Percentiles rank a stretch among this genome's conserved stretches.
Evolutionary conservation across 2,329 filamentous ascomycete genomes (phyloP).

Genomic region (Fusarium sacchari): DNA sequence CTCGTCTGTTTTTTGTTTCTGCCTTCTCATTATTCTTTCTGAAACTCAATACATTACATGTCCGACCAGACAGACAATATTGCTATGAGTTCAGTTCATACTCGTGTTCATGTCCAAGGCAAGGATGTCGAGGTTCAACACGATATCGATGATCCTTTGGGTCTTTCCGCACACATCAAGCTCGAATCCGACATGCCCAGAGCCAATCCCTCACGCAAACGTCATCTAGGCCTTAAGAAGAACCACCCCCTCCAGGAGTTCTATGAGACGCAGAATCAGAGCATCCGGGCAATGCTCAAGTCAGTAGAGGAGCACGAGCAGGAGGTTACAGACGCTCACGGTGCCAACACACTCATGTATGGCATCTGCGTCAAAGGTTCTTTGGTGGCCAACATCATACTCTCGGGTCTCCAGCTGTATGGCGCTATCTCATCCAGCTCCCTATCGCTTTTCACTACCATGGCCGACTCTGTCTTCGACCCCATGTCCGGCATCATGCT

Average conservation of each 20-base stretch:
- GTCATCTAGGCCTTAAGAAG: conserved; percentile 57
- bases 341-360: conserved; percentile 81
- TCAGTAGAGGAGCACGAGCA: conserved; percentile 92
- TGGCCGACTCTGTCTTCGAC: conserved; percentile 95
- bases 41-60: conserved; percentile 1
- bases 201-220: conserved; percentile 82
- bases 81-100: conserved; percentile 77
- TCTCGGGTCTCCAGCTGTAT: conserved; percentile 87
- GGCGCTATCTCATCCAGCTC: conserved; percentile 87
- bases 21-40: not conserved
- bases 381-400: conserved; percentile 81
- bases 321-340: conserved; percentile 81
- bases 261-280: conserved; percentile 92
- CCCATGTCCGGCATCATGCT: conserved; percentile 88
- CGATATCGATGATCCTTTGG: not conserved
- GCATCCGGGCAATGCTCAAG: conserved; percentile 90
- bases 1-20: not conserved
- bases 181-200: conserved; percentile 62
- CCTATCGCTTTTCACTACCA: conserved; percentile 94
- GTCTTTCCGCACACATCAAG: not conserved
- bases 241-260: conserved; percentile 76
- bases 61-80: conserved; percentile 51
- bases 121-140: not conserved
- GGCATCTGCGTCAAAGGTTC: conserved; percentile 74
- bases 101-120: not conserved